Base-by-base conservation (phyloP, 805 yeast genomes). In the Barnettozyma pratensis region DNA sequence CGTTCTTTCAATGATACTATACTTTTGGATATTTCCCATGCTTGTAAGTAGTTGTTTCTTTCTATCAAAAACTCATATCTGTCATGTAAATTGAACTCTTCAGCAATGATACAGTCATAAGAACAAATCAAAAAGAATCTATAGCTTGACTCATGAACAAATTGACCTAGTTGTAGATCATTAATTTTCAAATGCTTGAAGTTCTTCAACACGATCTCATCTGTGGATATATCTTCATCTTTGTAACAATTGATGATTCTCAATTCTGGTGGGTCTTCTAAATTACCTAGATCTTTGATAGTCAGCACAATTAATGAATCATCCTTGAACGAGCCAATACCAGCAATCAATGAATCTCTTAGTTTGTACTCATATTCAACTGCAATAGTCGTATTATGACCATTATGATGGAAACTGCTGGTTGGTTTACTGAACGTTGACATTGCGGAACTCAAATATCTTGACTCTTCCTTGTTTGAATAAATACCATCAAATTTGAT, bases 191-290 rank as follows among this genome's bases (percentile, higher is more conserved):
- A 66, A 11, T 73, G 70, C 26, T 79, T 73, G 41, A 70, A 76
- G 34, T 79, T 78, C 44, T 76, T 77, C 49, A 88, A 65, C 0
- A 84, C 80, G 3, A 92, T 74, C 60, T 85, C 96, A 63, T 92
- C 97, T 26, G 83, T 88, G 46, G 86, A 81, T 11, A 79, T 73
- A 44, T 87, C 95, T 49, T 80, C 85, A 7, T 92, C 88, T 7
- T 82, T 79, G 1, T 69, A 56, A 2, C 83, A 71, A 61, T 85
- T 83, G 19, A 88, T 67, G 1, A 94, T 71, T 51, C 83, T 79
- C 27, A 92, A 67, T 54, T 91, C 97, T 0, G 98, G 96, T 10
- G 83, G 75, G 28, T 8, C 77, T 4, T 45, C 37, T 7, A 30
- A 55, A 47, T 36, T 47, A 26, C 19, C 19, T 19, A 34, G 75